Conservation (phyloP, 2,329 filamentous ascomycete genomes). For the Aspergillus flavus region DNA sequence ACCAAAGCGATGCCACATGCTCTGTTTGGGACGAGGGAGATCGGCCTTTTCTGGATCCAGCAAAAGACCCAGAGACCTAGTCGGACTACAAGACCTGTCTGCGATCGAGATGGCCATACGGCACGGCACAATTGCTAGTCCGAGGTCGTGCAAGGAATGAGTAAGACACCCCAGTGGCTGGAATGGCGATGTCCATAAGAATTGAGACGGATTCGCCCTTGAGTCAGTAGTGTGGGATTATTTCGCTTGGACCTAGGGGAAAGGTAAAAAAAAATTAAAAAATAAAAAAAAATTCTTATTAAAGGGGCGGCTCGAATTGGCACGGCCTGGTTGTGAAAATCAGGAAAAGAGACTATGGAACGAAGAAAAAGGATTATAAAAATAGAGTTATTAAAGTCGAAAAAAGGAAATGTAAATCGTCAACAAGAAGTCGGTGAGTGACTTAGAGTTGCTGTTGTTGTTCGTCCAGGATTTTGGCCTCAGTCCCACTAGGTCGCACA, state of each 20-base stretch:
- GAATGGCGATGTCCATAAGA: conserved; percentile 42
- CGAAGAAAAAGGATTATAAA: conserved; percentile 9
- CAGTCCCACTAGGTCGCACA: conserved; percentile 15
- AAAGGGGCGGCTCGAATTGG: not conserved
- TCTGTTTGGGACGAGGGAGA: conserved; percentile 40
- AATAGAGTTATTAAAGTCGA: not conserved
- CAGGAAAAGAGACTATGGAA: not conserved
- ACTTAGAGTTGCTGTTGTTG: conserved; percentile 15
- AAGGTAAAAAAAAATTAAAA: conserved; percentile 1
- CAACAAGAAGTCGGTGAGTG: conserved; percentile 24
- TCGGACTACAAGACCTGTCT: conserved; percentile 41
- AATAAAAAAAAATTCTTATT: conserved; percentile 1
- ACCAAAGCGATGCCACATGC: conserved; percentile 50
- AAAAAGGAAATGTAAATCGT: conserved; percentile 15
- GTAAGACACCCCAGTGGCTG: conserved; percentile 38
- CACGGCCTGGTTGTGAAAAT: conserved; percentile 1
- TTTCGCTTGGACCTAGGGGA: conserved; percentile 4
- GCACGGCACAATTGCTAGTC: conserved; percentile 32
- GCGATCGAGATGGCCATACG: conserved; percentile 47
- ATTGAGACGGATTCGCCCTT: conserved; percentile 22
- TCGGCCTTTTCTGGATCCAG: conserved; percentile 37
- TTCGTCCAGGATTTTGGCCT: conserved; percentile 13
- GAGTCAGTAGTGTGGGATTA: conserved; percentile 10
- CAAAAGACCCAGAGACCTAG: conserved; percentile 37
- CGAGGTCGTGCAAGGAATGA: conserved; percentile 34